Conservation (phyloP, 1,139 yeast genomes). For the Suhomyces choctaworum region DNA sequence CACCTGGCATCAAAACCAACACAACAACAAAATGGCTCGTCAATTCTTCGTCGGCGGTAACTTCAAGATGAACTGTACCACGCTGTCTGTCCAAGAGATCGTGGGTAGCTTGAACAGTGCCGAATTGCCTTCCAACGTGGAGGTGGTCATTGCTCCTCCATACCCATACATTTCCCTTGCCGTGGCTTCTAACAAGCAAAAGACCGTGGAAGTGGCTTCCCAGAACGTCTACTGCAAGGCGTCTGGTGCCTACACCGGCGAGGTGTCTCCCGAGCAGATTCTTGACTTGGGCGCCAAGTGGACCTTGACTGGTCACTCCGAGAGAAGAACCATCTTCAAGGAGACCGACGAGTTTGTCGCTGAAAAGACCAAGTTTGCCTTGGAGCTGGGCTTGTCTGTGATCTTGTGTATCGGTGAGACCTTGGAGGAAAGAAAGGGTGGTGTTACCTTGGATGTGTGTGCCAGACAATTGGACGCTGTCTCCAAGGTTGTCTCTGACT, state of each 20-base stretch:
- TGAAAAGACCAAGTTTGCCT: conserved; percentile 90
- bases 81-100: conserved; percentile 78
- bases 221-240: conserved; percentile 88
- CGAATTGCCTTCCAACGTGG: conserved; percentile 68
- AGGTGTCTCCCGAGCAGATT: conserved; percentile 83
- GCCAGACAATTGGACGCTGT: conserved; percentile 92
- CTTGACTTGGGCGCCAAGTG: conserved; percentile 92
- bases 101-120: conserved; percentile 81
- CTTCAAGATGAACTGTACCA: conserved; percentile 98
- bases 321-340: conserved; percentile 91
- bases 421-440: conserved; percentile 89
- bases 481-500: conserved; percentile 77
- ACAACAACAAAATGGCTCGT: conserved; percentile 58
- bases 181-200: conserved; percentile 64
- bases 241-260: conserved; percentile 98
- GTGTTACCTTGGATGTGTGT: conserved; percentile 81
- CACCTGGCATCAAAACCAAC: conserved; percentile 5
- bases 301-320: conserved; percentile 98
- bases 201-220: conserved; percentile 78
- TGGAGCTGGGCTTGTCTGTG: conserved; percentile 83
- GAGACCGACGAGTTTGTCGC: conserved; percentile 93
- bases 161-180: conserved; percentile 87
- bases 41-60: conserved; percentile 97
- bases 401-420: conserved; percentile 98
- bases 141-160: conserved; percentile 96